Percentiles rank a stretch among this genome's conserved stretches.
These are phyloP conservation scores for Colletotrichum siamense DNA, from an alignment of 2,329 filamentous ascomycete genomes.

Conservation along the genomic window DNA sequence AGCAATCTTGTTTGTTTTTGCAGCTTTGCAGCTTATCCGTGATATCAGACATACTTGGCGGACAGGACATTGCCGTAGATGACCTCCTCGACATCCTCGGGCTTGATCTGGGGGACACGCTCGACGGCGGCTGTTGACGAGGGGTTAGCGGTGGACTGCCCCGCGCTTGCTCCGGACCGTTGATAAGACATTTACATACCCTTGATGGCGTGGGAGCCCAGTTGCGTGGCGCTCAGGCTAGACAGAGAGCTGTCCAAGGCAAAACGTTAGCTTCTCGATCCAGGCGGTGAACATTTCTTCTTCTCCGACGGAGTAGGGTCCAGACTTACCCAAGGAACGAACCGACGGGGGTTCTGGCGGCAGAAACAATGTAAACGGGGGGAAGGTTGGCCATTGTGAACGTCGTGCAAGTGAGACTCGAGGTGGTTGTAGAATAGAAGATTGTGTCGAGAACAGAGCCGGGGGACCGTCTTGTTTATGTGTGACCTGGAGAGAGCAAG, in stretches of 20 bases:
- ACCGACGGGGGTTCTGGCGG: slow-evolving; percentile 87
- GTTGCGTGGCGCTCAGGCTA: slow-evolving; percentile 82
- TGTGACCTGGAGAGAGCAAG: neutral
- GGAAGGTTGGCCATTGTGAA: slow-evolving; percentile 77
- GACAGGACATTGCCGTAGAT: slow-evolving; percentile 98
- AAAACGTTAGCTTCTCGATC: neutral
- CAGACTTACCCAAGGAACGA: slow-evolving; percentile 83
- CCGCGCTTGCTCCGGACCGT: neutral
- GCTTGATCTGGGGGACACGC: slow-evolving; percentile 84
- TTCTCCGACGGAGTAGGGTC: neutral
- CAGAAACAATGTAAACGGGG: slow-evolving; percentile 95
- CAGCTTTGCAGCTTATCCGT: neutral
- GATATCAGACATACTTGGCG: slow-evolving; percentile 71
- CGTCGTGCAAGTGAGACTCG: neutral
- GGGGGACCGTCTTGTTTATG: neutral
- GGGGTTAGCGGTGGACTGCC: slow-evolving; percentile 9
- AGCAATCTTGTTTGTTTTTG: neutral
- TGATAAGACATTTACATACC: slow-evolving; percentile 54
- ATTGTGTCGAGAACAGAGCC: neutral
- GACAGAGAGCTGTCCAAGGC: slow-evolving; percentile 74
- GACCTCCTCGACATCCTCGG: slow-evolving; percentile 91
- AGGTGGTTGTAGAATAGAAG: neutral
- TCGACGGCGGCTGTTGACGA: slow-evolving; percentile 71
- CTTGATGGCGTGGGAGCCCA: slow-evolving; percentile 93
- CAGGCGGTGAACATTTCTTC: slow-evolving; percentile 10